A percentile compares a stretch with the other conserved stretches of the same genome.
These are phyloP conservation scores for Naganishia albida DNA, from an alignment of 1,284 basidiomycete genomes.

Conservation along the genomic window DNA sequence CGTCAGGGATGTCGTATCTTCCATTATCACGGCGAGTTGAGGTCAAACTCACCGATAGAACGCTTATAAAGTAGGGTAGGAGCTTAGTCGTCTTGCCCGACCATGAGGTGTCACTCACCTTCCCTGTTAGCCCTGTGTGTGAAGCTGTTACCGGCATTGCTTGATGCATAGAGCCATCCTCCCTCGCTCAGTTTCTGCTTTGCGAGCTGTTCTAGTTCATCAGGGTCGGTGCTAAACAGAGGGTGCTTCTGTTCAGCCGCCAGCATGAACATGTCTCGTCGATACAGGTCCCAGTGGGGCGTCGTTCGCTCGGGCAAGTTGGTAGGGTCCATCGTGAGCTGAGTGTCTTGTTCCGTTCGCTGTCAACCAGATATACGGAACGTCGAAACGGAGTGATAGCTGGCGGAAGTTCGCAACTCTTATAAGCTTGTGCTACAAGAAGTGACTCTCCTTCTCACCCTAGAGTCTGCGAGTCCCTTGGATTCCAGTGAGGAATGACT, in stretches of 20 bases:
- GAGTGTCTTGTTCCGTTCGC: background rate
- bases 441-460: no score
- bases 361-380: no score
- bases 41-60: conserved; percentile 54
- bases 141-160: conserved; percentile 62
- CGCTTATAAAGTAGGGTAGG: conserved; percentile 37
- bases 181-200: conserved; percentile 61
- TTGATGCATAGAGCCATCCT: conserved; percentile 62
- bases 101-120: conserved; percentile 39
- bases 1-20: background rate
- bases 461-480: no score
- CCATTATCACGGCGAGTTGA: no score
- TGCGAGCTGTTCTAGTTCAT: conserved; percentile 59
- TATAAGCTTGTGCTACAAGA: no score
- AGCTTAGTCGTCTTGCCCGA: background rate
- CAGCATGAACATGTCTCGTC: conserved; percentile 60
- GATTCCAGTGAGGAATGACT: no score
- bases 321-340: conserved; percentile 56
- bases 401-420: no score
- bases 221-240: conserved; percentile 53
- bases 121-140: conserved; percentile 61
- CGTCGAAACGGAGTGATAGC: no score
- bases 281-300: conserved; percentile 62
- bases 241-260: conserved; percentile 46
- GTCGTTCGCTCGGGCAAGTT: conserved; percentile 61